Conservation (phyloP, 225 moss, liverwort and hornwort genomes). For the Bryum argenteum region DNA sequence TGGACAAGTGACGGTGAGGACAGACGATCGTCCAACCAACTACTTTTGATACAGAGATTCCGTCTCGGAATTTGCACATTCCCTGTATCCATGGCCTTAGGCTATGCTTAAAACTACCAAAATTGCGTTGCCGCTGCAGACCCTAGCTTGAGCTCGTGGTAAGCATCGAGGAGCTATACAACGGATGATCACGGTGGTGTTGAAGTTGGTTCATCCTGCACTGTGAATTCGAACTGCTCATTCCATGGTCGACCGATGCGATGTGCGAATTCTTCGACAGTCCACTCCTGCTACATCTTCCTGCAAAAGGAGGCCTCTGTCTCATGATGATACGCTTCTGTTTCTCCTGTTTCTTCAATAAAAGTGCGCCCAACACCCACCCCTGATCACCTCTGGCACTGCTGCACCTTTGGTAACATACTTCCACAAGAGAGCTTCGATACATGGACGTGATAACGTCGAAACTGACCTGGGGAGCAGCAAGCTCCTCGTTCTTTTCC, state of each 20-base stretch:
- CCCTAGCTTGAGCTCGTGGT: no score
- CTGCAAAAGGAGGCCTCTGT: slow-evolving; percentile 22
- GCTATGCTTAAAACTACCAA: slow-evolving; percentile 2
- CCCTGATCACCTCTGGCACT: neutral
- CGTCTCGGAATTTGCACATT: neutral
- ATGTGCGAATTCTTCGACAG: no score
- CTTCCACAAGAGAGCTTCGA: slow-evolving; percentile 27
- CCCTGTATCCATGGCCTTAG: neutral
- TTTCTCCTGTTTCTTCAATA: neutral
- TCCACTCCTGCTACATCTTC: neutral
- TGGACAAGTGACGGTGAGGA: neutral
- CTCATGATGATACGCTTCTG: neutral
- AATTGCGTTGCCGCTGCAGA: neutral
- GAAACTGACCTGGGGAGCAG: slow-evolving; percentile 37
- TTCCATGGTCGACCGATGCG: neutral
- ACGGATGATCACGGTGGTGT: neutral
- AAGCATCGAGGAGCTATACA: neutral
- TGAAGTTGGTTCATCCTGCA: neutral
- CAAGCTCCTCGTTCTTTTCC: neutral
- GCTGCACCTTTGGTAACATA: neutral
- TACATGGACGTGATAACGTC: slow-evolving; percentile 37
- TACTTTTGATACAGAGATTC: neutral
- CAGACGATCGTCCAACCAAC: neutral
- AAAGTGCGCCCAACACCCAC: neutral
- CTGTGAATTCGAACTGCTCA: neutral